Base-by-base conservation (phyloP, 2,329 filamentous ascomycete genomes). In the Ustilaginoidea virens region DNA sequence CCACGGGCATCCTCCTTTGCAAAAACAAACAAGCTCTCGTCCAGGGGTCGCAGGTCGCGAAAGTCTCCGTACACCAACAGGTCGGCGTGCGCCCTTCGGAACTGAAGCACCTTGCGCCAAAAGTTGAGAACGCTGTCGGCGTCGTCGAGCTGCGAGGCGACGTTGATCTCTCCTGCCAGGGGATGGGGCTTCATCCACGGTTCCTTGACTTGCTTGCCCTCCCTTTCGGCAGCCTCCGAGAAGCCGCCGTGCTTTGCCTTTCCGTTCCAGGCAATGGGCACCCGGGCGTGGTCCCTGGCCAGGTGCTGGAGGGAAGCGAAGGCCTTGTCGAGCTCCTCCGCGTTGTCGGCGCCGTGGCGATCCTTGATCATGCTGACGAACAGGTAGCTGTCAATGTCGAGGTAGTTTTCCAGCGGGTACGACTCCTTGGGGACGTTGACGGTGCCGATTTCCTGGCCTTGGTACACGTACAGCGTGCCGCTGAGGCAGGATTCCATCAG, bases 371-470 rank as follows among this genome's bases (percentile, higher is more conserved):
- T 43, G 4, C 48, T 31, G 7, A 49, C 20, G 15, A 49, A 55
- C 1, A 52, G 64, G 25, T 61, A 61, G 38, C 66, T 69, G 25
- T 60, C 51, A 2, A 63, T 54, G 27, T 63, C 54, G 7, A 60
- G 46, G 29, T 61, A 60, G 28, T 61, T 72, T 32, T 76, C 66
- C 0, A 66, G 46, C 5, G 77, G 67, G n/a, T 61, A 61, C 58
- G 69, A 71, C 0, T 58, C 52, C 8, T 52, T 52, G 0, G 74
- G 70, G 1, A 69, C 60, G 38, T 79, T 78, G 9, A 68, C 56
- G 47, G 71, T 68, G 0, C 72, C 74, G 6, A 79, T 59, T 39
- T 79, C 74, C 41, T 79, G 71, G 7, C 74, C 74, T 41, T 79
- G 73, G 42, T 76, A 78, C 1, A 79, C 53, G 43, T 72, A 79